Conservation (phyloP, 2,329 filamentous ascomycete species). For the Trichoderma koningii region DNA sequence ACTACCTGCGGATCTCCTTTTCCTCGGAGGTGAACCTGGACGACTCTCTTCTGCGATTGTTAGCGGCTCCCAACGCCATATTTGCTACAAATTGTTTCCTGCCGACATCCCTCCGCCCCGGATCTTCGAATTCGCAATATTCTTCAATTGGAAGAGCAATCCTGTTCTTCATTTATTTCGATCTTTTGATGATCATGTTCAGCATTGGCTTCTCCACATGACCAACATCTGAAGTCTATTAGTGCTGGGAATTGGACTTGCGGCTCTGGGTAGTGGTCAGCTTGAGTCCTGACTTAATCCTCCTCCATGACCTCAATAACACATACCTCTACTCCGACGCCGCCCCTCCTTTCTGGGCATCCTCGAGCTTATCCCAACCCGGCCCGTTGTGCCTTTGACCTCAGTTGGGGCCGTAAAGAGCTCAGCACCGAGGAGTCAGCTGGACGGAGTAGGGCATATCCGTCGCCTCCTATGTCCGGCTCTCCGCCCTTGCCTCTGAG, state of each 20-base stretch:
- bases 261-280: background rate
- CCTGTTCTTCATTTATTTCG: background rate
- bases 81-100: background rate
- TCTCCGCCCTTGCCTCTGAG: constrained; percentile 64
- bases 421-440: constrained; percentile 53
- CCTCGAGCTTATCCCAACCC: constrained; percentile 59
- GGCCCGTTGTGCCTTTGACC: constrained; percentile 55
- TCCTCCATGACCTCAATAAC: constrained; percentile 58
- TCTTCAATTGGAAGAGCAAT: background rate
- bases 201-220: background rate
- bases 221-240: background rate
- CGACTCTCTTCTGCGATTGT: background rate
- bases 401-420: constrained; percentile 52
- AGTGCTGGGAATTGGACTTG: background rate
- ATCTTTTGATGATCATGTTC: background rate
- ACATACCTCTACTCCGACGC: constrained; percentile 47
- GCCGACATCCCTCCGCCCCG: background rate
- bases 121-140: background rate
- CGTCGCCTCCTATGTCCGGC: constrained; percentile 74
- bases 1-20: background rate
- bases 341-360: constrained; percentile 55
- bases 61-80: background rate
- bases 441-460: constrained; percentile 63
- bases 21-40: background rate
- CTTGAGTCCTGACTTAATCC: background rate